Evolutionary conservation across 2,329 filamentous ascomycete genomes (phyloP), one percentile per base, ranked within the genome.

Genomic region (Talaromyces albobiverticillius): DNA sequence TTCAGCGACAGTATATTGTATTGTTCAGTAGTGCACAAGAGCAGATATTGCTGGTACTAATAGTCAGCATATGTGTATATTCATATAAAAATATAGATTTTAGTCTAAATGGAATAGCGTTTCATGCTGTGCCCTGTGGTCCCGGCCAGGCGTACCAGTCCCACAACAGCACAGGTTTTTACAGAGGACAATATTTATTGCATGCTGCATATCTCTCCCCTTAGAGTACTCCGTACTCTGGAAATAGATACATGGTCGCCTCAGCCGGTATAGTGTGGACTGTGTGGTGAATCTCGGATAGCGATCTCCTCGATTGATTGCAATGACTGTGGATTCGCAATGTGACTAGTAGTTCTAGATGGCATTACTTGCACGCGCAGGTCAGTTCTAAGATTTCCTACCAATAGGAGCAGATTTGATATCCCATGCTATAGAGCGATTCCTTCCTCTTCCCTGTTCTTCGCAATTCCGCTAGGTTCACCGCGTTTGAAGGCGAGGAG

Each of bases 401-500:
- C 48, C 48, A 51, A 51, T 51, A 18, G 48, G 31, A 31, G 26
- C 29, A 25, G 20, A 14, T 32, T 16, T 22, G 9, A 32, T 41
- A 43, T 43, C 22, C 38, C 18, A n/a, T 3, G 18, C 18, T 42
- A 23, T 42, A 32, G 20, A 32, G 14, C 20, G 36, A 31, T 32
- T 22, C n/a, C 14, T 42, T 25, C 18, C 26, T 32, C 48, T 22
- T 51, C 26, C 32, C 38, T 42, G 8, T 42, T 42, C 47, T 42
- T 50, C 25, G 31, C 36, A 23, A 20, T 52, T 38, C 49, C 40
- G 20, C 45, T 46, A 32, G 41, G 29, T 32, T 40, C 34, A 41
- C 45, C 34, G 43, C 51, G 31, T 54, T 43, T 14, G 16, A 46
- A 36, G 34, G 43, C 43, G 38, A 54, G 26, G 49, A 25, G 34